These are phyloP conservation scores for Paramecium octaurelia DNA, from an alignment of 73 alveolate species.

Conservation along the genomic window DNA sequence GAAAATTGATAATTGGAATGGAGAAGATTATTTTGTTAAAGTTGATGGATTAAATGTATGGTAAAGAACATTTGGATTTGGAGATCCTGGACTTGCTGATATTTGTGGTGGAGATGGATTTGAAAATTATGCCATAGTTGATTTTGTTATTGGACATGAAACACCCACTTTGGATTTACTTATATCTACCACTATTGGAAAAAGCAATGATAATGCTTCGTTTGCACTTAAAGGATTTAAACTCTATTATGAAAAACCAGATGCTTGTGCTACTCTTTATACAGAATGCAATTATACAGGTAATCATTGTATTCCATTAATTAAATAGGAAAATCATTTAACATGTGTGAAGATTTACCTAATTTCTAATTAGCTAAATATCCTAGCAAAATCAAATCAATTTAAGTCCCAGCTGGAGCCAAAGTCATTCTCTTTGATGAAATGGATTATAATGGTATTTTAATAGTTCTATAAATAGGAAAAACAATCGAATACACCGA, in stretches of 20 bases:
- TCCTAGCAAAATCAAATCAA: conserved; percentile 29
- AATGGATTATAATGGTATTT: background rate
- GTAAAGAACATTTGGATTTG: conserved; percentile 12
- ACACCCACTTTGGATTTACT: background rate
- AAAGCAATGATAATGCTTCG: background rate
- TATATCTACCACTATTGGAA: background rate
- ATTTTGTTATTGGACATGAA: conserved; percentile 24
- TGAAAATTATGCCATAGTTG: background rate
- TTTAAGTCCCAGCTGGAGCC: background rate
- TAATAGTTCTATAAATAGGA: background rate
- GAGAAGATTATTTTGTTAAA: background rate
- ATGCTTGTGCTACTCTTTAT: conserved; percentile 33
- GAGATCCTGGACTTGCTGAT: conserved; percentile 15
- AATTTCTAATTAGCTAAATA: background rate
- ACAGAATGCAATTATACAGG: conserved; percentile 24
- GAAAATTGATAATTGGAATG: conserved; percentile 20
- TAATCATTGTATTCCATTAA: background rate
- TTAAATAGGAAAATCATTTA: background rate
- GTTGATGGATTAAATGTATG: background rate
- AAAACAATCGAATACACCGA: background rate
- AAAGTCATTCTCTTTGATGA: background rate
- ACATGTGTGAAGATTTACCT: conserved; percentile 39
- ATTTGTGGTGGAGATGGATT: conserved; percentile 41
- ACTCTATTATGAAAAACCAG: conserved; percentile 6
- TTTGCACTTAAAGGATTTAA: conserved; percentile 12